Base-by-base conservation (phyloP, 306 rosid species). In the Medicago arabica region DNA sequence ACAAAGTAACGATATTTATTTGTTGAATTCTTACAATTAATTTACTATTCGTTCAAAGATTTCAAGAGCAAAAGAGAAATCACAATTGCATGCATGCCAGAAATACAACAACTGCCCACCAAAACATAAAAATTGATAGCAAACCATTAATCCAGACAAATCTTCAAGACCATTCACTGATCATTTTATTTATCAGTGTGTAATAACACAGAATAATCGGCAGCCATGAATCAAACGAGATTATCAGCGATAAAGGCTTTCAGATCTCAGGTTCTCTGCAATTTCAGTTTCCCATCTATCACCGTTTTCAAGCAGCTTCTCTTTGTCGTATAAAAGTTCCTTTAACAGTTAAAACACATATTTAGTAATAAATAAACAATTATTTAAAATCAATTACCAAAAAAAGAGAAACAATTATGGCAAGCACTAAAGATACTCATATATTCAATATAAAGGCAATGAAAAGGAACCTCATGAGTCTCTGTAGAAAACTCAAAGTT, bases 271-370 rank as follows among this genome's bases (percentile, higher is more conserved):
- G 84, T 95, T 95, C 88, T 95, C 99, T 1, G 99, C 92, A 59
- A 95, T 95, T 87, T 95, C 99, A 17, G 93, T 85, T 87, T 95
- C 99, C 99, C 99, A 95, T 58, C 99, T 89, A 79, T 95, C 99
- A 62, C 99, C 99, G 38, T 95, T 95, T 84, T 95, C 97, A 55
- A 95, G 99, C 73, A 95, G 88, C 90, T 92, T 95, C 85, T 95
- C 99, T 76, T 95, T 95, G 92, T 95, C 99, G 77, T 95, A 95
- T 54, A 95, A 88, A 85, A 95, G 99, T 89, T 95, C 99, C 99
- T 95, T 78, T 77, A 80, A 47, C 53, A 62, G 70, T 67, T 58
- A 15, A 18, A 78, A 40, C 72, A 76, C 41, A 47, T 15, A 68
- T 63, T 57, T 7, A 67, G 6, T 28, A 41, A 47, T 55, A 67